phyloP scores from a whole-genome alignment of 371 early-diverging fungal genomes.

The Syncephalastrum sp. region DNA sequence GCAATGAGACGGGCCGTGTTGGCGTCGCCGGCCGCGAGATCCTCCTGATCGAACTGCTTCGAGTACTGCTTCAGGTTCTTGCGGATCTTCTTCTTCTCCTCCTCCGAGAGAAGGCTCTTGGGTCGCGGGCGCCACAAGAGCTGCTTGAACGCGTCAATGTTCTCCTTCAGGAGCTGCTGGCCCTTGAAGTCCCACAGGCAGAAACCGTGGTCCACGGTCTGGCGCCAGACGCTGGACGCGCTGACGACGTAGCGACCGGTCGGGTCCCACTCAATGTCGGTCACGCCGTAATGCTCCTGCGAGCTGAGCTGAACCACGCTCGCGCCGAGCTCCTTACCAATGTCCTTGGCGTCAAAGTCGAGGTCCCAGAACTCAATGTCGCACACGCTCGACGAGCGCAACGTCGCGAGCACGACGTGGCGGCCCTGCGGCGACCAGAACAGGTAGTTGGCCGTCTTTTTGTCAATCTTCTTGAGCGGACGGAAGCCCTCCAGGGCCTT shows the following conservation, averaged over 20 bases:
- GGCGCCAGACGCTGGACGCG: constrained; percentile 87
- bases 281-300: constrained; percentile 91
- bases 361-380: constrained; percentile 94
- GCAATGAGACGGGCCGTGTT: constrained; percentile 70
- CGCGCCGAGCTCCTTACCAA: constrained; percentile 48
- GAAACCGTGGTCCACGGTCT: constrained; percentile 84
- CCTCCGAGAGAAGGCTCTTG: constrained; percentile 72
- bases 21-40: constrained; percentile 70
- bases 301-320: constrained; percentile 63
- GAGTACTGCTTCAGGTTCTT: constrained; percentile 91
- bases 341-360: constrained; percentile 70
- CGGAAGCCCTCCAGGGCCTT: constrained; percentile 65
- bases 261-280: constrained; percentile 98
- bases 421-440: constrained; percentile 98
- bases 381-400: constrained; percentile 76
- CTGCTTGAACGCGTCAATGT: constrained; percentile 87
- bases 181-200: constrained; percentile 93
- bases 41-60: constrained; percentile 87
- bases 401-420: constrained; percentile 85
- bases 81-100: constrained; percentile 83
- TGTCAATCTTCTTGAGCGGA: constrained; percentile 64
- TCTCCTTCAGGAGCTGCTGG: constrained; percentile 71
- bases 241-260: constrained; percentile 93
- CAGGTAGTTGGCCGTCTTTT: constrained; percentile 81
- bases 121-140: constrained; percentile 96